A percentile compares a stretch with the other conserved stretches of the same genome.
These are phyloP conservation scores for Epichloe uncinata DNA, from an alignment of 2,329 filamentous ascomycete genomes.

Conservation along the genomic window DNA sequence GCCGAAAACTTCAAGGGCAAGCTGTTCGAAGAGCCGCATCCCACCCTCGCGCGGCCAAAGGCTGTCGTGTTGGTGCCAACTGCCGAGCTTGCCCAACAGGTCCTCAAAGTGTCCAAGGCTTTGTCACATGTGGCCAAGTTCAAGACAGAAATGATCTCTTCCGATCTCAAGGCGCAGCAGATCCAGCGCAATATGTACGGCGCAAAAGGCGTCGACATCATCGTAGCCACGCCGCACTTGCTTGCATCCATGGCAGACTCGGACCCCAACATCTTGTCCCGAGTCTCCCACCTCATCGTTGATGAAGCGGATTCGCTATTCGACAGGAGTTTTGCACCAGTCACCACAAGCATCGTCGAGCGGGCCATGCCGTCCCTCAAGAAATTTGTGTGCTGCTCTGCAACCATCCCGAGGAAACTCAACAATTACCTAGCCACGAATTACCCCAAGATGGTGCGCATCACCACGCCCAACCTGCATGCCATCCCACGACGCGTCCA, in stretches of 20 bases:
- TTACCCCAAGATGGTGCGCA: slow-evolving; percentile 70
- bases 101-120: slow-evolving; percentile 65
- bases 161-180: slow-evolving; percentile 59
- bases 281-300: slow-evolving; percentile 75
- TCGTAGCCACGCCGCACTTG: slow-evolving; percentile 81
- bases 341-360: slow-evolving; percentile 72
- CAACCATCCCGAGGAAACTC: slow-evolving; percentile 82
- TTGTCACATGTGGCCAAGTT: slow-evolving; percentile 81
- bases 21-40: slow-evolving; percentile 55
- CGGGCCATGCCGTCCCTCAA: slow-evolving; percentile 67
- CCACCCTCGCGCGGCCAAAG: slow-evolving; percentile 64
- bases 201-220: slow-evolving; percentile 66
- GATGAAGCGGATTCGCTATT: slow-evolving; percentile 96
- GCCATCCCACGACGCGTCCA: slow-evolving; percentile 91
- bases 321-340: slow-evolving; percentile 80
- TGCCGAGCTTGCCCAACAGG: slow-evolving; percentile 80
- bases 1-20: slow-evolving; percentile 43
- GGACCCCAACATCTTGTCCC: slow-evolving; percentile 82
- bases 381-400: slow-evolving; percentile 85
- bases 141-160: slow-evolving; percentile 70
- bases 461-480: slow-evolving; percentile 92
- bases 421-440: slow-evolving; percentile 71
- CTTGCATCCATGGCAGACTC: slow-evolving; percentile 76
- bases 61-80: slow-evolving; percentile 84
- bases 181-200: slow-evolving; percentile 80